Percentiles rank a stretch among this genome's conserved stretches.
These are phyloP conservation scores for Aschersonia sp. DNA, from an alignment of 2,329 filamentous ascomycete species.

Conservation along the genomic window DNA sequence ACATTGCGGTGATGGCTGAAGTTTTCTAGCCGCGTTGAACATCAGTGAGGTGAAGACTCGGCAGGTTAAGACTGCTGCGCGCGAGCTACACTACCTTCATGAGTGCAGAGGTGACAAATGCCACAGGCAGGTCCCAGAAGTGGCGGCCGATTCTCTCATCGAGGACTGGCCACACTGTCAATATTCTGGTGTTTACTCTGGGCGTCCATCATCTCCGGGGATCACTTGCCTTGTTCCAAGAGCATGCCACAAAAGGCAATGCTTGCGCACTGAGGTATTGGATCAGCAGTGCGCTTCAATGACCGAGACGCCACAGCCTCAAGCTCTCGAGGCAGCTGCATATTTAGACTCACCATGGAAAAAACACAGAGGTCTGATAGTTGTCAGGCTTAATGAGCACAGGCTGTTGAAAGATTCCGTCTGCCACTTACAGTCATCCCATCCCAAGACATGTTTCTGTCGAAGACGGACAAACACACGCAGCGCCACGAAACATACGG, in stretches of 20 bases:
- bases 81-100: not conserved
- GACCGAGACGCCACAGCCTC: not conserved
- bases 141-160: not conserved
- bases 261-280: not conserved
- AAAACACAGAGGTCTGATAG: not conserved
- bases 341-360: not conserved
- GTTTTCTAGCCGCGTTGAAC: not conserved
- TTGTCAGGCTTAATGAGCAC: not conserved
- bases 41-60: not conserved
- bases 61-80: not conserved
- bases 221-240: not conserved
- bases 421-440: not conserved
- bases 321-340: not conserved
- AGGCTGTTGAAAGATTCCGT: not conserved
- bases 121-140: not conserved
- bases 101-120: not conserved
- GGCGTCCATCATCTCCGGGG: not conserved
- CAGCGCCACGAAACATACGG: not conserved
- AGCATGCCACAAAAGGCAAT: not conserved
- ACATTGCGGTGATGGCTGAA: not conserved
- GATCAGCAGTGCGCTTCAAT: not conserved
- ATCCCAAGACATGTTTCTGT: not conserved
- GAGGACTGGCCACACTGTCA: not conserved
- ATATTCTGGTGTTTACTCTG: not conserved
- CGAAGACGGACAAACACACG: not conserved